These are phyloP conservation scores for Elsinoe necatrix DNA, from an alignment of 2,329 filamentous ascomycete species.

Conservation along the genomic window DNA sequence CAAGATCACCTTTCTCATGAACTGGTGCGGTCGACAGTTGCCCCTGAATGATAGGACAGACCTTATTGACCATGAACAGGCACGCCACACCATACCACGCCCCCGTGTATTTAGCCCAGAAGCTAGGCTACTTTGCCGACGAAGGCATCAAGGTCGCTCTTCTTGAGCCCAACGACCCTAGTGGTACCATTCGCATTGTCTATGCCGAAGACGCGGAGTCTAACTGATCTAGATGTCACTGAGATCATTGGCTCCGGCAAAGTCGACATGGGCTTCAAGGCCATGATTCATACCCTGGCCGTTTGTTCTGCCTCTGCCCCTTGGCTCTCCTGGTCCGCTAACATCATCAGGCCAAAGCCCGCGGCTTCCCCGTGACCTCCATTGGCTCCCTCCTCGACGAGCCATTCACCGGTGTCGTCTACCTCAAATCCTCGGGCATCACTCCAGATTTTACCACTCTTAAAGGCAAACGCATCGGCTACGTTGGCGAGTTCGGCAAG, in stretches of 20 bases:
- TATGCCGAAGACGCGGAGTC: not conserved
- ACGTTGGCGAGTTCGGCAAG: constrained; percentile 73
- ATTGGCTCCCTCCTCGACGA: constrained; percentile 70
- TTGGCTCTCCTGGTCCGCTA: too few species aligned
- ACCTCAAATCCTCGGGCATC: constrained; percentile 66
- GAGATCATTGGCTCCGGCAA: constrained; percentile 71
- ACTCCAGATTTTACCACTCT: constrained; percentile 66
- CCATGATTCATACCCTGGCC: constrained; percentile 74
- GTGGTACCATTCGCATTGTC: constrained; percentile 36
- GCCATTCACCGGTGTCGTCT: constrained; percentile 71
- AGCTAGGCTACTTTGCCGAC: constrained; percentile 65
- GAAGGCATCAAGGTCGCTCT: constrained; percentile 70
- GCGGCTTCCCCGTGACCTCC: constrained; percentile 62
- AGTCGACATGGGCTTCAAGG: constrained; percentile 72
- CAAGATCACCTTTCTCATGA: constrained; percentile 77
- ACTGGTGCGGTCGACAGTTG: constrained; percentile 50
- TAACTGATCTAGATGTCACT: constrained; percentile 51
- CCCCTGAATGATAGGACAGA: not conserved
- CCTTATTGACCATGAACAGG: constrained; percentile 40
- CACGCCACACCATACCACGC: constrained; percentile 76
- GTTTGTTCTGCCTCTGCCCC: constrained; percentile 33
- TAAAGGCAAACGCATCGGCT: constrained; percentile 69
- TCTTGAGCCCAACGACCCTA: constrained; percentile 70
- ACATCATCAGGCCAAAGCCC: constrained; percentile 57
- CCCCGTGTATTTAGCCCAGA: constrained; percentile 67